These are phyloP conservation scores for Besnoitia besnoiti DNA, from an alignment of 169 alveolate species.

Conservation along the genomic window DNA sequence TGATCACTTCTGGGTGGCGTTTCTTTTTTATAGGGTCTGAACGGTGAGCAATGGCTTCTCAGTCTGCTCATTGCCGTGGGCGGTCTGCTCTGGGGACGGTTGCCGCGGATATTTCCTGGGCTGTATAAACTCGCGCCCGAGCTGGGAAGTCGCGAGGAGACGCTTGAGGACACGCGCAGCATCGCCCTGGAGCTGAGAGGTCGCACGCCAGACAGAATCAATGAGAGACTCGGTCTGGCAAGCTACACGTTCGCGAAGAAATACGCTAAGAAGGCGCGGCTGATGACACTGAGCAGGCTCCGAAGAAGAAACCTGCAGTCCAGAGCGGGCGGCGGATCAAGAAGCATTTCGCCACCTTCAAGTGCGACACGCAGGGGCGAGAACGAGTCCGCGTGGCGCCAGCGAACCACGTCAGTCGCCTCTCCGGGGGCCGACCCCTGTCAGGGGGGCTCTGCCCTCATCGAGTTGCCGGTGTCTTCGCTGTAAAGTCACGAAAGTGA, in stretches of 20 bases:
- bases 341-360: not conserved
- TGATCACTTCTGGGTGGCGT: not conserved
- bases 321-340: not conserved
- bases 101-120: conserved; percentile 56
- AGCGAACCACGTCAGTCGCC: too few relatives aligned
- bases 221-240: conserved; percentile 55
- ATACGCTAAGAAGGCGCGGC: conserved; percentile 55
- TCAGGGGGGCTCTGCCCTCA: too few relatives aligned
- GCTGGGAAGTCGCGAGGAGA: conserved; percentile 58
- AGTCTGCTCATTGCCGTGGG: conserved; percentile 51
- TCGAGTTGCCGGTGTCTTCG: too few relatives aligned
- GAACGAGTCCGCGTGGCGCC: too few relatives aligned
- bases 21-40: conserved; percentile 47
- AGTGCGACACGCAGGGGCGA: too few relatives aligned
- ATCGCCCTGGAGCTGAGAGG: conserved; percentile 59
- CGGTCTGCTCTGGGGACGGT: conserved; percentile 57
- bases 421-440: too few relatives aligned
- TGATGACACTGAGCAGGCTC: conserved; percentile 54
- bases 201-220: conserved; percentile 60
- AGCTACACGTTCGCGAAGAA: conserved; percentile 56
- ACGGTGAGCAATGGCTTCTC: conserved; percentile 48
- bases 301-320: not conserved
- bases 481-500: too few relatives aligned
- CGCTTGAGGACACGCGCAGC: conserved; percentile 29
- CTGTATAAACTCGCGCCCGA: conserved; percentile 46